Base-by-base conservation (phyloP, 2,329 filamentous ascomycete species). In the Hymenoscyphus scutula region DNA sequence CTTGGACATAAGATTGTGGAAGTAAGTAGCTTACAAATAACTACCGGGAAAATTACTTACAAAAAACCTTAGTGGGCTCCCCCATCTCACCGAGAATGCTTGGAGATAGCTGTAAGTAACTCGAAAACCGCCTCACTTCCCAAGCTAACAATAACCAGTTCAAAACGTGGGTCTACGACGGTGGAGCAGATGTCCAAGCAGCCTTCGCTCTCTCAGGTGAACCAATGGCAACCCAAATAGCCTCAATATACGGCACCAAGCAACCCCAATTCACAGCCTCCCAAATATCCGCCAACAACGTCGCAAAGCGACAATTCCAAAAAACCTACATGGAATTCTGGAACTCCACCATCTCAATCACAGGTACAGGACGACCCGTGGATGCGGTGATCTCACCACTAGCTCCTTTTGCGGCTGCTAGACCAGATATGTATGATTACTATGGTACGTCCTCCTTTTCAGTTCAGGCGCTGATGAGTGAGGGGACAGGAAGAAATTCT, bases 1-100 rank as follows among this genome's bases (percentile, higher is more conserved):
- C 76, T 81, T 2, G 85, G 85, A 0, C 84, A 88, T 67, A 81
- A 77, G 72, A 76, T 84, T n/a, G 79, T 88, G 15, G 77, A 82
- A 10, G 45, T 51, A 51, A 51, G 45, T 2, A 25, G 19, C 1
- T 48, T 51, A 8, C 13, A 3, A 13, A 8, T 23, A 8, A 51
- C 3, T 11, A 15, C 1, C 11, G 25, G 1, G 23, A n/a, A n/a
- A n/a, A n/a, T n/a, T 51, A 25, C 19, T 51, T 51, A 51, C 45
- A 5, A 7, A 25, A 3, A 5, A 23, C 4, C 15, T 1, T 25
- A 51, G 19, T 88, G 85, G 85, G 75, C 79, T 1, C 84, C 85
- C 0, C 83, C 82, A 0, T 74, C 77, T 17, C 84, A 86, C 66
- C 59, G 64, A 1, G 71, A 67, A 27, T 77, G 77, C 1, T 64